phyloP scores from a whole-genome alignment of 192 early-diverging fungal species.

The Gamsiella multidivaricata region DNA sequence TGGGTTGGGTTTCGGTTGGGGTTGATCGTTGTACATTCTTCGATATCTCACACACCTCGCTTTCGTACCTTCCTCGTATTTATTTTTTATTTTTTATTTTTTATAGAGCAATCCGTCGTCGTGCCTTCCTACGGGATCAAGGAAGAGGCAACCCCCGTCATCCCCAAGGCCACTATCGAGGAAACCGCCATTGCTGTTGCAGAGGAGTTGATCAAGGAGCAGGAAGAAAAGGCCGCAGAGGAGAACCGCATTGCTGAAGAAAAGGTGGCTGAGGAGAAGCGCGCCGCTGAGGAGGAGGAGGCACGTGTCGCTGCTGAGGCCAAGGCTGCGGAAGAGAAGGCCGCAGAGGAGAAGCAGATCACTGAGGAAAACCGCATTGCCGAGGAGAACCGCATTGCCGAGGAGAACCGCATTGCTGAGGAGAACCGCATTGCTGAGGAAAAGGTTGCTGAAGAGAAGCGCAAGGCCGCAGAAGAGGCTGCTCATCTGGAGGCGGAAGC shows the following conservation, averaged over 20 bases:
- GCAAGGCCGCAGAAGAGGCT: too few relatives aligned
- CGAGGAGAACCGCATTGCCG: too few relatives aligned
- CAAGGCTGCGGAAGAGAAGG: slow-evolving; percentile 29
- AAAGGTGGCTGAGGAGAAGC: slow-evolving; percentile 12
- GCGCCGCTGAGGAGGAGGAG: slow-evolving; percentile 12
- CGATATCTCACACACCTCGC: neutral
- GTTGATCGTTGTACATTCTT: too few relatives aligned
- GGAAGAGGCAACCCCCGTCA: slow-evolving; percentile 2
- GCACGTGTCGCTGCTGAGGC: slow-evolving; percentile 21
- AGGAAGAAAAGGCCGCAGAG: neutral
- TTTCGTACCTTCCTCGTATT: neutral
- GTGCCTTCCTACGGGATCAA: neutral
- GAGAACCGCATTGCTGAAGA: slow-evolving; percentile 10
- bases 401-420: too few relatives aligned
- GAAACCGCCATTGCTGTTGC: neutral
- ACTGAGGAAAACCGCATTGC: too few relatives aligned
- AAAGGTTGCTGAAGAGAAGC: too few relatives aligned
- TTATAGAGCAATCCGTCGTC: slow-evolving; percentile 16
- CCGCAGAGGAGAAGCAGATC: slow-evolving; percentile 6
- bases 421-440: too few relatives aligned
- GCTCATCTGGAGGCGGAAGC: too few relatives aligned
- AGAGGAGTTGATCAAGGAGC: neutral
- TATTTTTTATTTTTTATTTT: neutral
- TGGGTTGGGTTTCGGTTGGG: too few relatives aligned
- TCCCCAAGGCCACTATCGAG: slow-evolving; percentile 7